Evolutionary conservation across 2,329 filamentous ascomycete species (phyloP).

Genomic region (Claviceps sp.): DNA sequence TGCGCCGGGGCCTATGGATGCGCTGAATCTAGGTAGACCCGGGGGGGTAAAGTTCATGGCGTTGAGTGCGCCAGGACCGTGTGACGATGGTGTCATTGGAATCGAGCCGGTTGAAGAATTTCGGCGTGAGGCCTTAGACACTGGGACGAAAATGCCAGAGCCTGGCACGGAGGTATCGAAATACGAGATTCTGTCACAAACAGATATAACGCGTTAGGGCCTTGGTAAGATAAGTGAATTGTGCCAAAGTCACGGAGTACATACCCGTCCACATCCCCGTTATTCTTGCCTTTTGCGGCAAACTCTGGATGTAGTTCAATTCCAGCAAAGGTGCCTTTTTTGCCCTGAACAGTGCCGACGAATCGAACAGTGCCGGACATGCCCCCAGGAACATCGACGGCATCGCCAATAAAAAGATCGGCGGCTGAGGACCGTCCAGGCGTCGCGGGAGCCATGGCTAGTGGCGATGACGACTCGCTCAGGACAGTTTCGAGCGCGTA

Average conservation of each 20-base stretch:
- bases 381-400: conserved; percentile 81
- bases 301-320: conserved; percentile 78
- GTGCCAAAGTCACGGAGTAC: conserved; percentile 12
- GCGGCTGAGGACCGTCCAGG: conserved; percentile 38
- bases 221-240: neutral
- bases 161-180: conserved; percentile 68
- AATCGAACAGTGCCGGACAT: conserved; percentile 89
- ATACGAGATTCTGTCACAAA: conserved; percentile 47
- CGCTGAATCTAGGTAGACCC: conserved; percentile 66
- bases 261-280: conserved; percentile 88
- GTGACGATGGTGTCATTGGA: conserved; percentile 57
- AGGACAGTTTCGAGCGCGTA: conserved; percentile 46
- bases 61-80: conserved; percentile 41
- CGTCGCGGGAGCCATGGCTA: conserved; percentile 37
- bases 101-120: conserved; percentile 40
- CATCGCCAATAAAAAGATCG: conserved; percentile 60
- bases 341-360: conserved; percentile 72
- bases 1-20: conserved; percentile 62
- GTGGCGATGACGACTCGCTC: conserved; percentile 17
- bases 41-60: conserved; percentile 50
- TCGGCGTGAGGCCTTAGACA: conserved; percentile 64
- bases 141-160: conserved; percentile 85
- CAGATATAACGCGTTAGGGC: neutral
- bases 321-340: conserved; percentile 82
- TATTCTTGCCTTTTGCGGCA: conserved; percentile 81